Conservation (phyloP, 1,284 basidiomycete species). For the Exobasidium rhododendri region DNA sequence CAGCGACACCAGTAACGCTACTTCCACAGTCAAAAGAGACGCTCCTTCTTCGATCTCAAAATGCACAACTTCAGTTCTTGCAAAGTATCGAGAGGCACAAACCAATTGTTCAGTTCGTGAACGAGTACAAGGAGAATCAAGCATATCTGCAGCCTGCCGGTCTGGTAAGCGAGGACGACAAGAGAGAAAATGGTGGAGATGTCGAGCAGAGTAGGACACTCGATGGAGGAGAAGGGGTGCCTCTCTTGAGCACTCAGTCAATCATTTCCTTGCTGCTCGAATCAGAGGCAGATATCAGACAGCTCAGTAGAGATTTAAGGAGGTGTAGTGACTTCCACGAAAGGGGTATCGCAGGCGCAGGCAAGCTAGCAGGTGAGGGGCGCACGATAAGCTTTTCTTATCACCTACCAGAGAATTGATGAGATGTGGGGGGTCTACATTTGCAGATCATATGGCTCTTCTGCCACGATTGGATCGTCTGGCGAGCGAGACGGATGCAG, state of each 20-base stretch:
- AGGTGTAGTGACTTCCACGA: slow-evolving; percentile 14
- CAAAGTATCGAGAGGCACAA: background rate
- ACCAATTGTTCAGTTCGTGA: slow-evolving; percentile 9
- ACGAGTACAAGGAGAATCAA: slow-evolving; percentile 3
- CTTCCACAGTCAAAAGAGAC: background rate
- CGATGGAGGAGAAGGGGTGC: background rate
- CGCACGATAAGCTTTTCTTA: too few relatives aligned
- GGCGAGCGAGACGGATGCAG: too few relatives aligned
- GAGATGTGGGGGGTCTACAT: background rate
- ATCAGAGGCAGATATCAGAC: slow-evolving; percentile 10
- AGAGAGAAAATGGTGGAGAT: background rate
- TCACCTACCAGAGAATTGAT: slow-evolving; percentile 2
- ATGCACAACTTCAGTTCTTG: background rate
- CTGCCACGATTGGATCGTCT: background rate
- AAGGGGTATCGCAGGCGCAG: slow-evolving; percentile 10
- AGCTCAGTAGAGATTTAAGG: slow-evolving; percentile 14
- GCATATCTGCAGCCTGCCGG: background rate
- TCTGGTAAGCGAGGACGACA: background rate
- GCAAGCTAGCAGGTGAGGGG: slow-evolving; percentile 14
- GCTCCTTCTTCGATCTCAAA: background rate
- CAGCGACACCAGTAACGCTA: background rate
- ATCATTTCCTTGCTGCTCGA: slow-evolving; percentile 18
- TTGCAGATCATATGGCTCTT: background rate
- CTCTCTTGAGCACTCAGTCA: slow-evolving; percentile 8
- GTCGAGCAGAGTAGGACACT: background rate